Evolutionary conservation across 441 rosid genomes (phyloP).

Genomic region (Arabidopsis hybrid): DNA sequence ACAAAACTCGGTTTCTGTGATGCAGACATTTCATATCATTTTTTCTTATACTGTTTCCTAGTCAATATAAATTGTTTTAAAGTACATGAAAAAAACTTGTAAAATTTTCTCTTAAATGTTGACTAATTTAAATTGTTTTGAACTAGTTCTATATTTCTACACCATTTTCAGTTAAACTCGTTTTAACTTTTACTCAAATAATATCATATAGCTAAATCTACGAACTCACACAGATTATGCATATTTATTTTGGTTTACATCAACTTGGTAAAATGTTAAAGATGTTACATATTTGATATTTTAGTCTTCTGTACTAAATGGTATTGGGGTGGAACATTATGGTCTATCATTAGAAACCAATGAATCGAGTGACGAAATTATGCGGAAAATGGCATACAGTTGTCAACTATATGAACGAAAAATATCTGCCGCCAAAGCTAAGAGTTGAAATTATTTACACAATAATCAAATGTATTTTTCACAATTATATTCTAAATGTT

Average conservation of each 20-base stretch:
- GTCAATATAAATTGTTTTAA: neutral
- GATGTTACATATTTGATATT: neutral
- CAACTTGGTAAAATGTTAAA: neutral
- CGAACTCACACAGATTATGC: no score
- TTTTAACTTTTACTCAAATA: neutral
- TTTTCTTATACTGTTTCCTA: neutral
- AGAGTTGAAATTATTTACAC: constrained; percentile 1
- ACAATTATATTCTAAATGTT: neutral
- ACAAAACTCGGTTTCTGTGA: constrained; percentile 31
- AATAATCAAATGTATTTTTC: neutral
- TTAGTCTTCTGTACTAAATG: neutral
- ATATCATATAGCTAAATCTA: no score
- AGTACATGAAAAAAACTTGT: neutral
- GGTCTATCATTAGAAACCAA: constrained; percentile 23
- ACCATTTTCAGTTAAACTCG: neutral
- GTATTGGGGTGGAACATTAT: constrained; percentile 15
- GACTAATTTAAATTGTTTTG: neutral
- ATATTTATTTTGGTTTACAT: neutral
- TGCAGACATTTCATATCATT: constrained; percentile 17
- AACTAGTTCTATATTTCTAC: neutral
- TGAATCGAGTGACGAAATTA: neutral
- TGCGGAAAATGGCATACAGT: constrained; percentile 16
- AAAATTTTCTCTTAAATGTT: neutral
- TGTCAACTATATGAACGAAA: constrained; percentile 15
- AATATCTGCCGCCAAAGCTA: constrained; percentile 12